Evolutionary conservation across 805 yeast genomes (phyloP), one percentile per base, ranked within the genome.

Genomic region (Zygosaccharomyces bisporus): DNA sequence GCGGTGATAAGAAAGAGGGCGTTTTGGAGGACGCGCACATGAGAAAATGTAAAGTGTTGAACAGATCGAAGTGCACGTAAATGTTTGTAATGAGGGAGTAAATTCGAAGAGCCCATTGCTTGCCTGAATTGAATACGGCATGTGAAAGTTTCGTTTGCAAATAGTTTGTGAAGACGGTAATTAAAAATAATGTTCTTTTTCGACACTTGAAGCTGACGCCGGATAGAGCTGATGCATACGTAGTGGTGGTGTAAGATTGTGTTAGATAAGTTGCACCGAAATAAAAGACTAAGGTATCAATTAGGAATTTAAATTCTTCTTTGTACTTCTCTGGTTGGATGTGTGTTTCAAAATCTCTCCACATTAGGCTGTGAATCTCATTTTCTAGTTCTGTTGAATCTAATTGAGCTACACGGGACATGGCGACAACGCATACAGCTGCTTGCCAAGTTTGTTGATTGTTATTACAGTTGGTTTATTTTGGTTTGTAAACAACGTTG

Each of bases 351-450:
- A 55, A 41, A 6, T 46, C 44, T 6, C 45, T 17, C 53, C 58
- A 54, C 18, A 59, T 44, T 6, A 49, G 24, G 2, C 32, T 27
- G 31, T 43, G 33, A 4, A 60, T 33, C 29, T 59, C 62, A 14
- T 39, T 35, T 27, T 58, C 58, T 18, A 60, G 45, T 13, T 51
- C 48, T 2, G 35, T 19, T 0, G 60, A 50, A 41, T 60, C 65
- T 8, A 58, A 36, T 29, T 55, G 55, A 1, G 57, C 52, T 2
- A 58, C 60, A 10, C 58, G 34, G n/a, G 52, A 39, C 60, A 56
- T 56, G 9, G 6, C 19, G 14, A 4, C 2, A 14, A 3, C 27
- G 8, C 8, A 23, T n/a, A n/a, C n/a, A n/a, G n/a, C n/a, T n/a
- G n/a, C n/a, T n/a, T n/a, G n/a, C n/a, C n/a, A n/a, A n/a, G n/a